A percentile compares a stretch with the other conserved stretches of the same genome.
phyloP scores from a whole-genome alignment of 2,329 filamentous ascomycete genomes.

The Zasmidium cellare region DNA sequence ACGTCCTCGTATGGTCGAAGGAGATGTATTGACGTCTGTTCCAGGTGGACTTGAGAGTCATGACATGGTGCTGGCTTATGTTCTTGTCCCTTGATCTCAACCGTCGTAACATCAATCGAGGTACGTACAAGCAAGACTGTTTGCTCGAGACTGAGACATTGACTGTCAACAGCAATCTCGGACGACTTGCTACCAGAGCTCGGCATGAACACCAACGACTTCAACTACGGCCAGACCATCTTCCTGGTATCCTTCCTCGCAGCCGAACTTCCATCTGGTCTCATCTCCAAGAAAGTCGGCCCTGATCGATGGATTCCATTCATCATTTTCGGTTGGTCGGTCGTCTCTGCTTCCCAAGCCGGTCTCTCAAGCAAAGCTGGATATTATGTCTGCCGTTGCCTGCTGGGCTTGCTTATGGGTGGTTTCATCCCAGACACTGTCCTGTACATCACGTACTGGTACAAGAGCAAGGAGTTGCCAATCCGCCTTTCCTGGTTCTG shows the following conservation, averaged over 20 bases:
- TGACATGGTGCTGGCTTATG: slow-evolving; percentile 30
- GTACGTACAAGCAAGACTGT: slow-evolving; percentile 6
- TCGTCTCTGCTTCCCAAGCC: slow-evolving; percentile 37
- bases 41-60: slow-evolving; percentile 26
- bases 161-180: slow-evolving; percentile 19
- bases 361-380: slow-evolving; percentile 32
- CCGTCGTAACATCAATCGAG: slow-evolving; percentile 30
- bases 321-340: slow-evolving; percentile 44
- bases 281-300: slow-evolving; percentile 48
- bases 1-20: not conserved
- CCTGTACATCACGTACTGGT: slow-evolving; percentile 26
- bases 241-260: slow-evolving; percentile 30
- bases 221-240: slow-evolving; percentile 32
- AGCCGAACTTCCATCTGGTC: slow-evolving; percentile 48
- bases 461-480: slow-evolving; percentile 41
- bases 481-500: slow-evolving; percentile 46
- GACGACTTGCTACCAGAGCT: slow-evolving; percentile 29
- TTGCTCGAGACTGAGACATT: slow-evolving; percentile 10
- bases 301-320: slow-evolving; percentile 48
- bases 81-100: slow-evolving; percentile 31
- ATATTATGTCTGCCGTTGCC: slow-evolving; percentile 39
- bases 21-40: not conserved
- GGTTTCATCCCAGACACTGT: slow-evolving; percentile 54
- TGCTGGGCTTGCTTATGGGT: slow-evolving; percentile 42
- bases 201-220: slow-evolving; percentile 32